These are phyloP conservation scores for Phytophthora melonis DNA, from an alignment of 352 stramenopile genomes.

Conservation along the genomic window DNA sequence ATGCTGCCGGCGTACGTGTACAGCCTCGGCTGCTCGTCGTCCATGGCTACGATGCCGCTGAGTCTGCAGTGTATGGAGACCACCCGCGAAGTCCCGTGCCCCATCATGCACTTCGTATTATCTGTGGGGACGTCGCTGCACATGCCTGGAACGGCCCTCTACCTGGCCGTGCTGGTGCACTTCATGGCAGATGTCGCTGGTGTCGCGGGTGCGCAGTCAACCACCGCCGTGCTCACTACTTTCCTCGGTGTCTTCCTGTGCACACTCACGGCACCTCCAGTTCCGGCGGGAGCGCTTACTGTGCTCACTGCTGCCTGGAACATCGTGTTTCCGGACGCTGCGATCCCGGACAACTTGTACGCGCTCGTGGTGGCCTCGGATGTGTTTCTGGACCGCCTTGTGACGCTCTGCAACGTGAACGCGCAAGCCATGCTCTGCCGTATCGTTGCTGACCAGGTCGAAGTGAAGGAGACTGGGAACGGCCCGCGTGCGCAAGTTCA, in stretches of 20 bases:
- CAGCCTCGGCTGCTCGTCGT: slow-evolving; percentile 78
- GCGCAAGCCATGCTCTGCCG: slow-evolving; percentile 76
- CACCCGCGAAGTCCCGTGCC: slow-evolving; percentile 59
- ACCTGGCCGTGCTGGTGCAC: slow-evolving; percentile 77
- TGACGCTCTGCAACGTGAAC: slow-evolving; percentile 83
- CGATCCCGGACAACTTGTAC: slow-evolving; percentile 68
- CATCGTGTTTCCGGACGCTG: slow-evolving; percentile 61
- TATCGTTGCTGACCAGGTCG: slow-evolving; percentile 76
- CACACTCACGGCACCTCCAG: slow-evolving; percentile 63
- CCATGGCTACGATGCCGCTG: slow-evolving; percentile 72
- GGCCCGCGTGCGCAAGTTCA: slow-evolving; percentile 22
- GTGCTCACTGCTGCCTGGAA: slow-evolving; percentile 81
- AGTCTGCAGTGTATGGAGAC: slow-evolving; percentile 71
- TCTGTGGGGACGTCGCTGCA: slow-evolving; percentile 71
- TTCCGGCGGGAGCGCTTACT: slow-evolving; percentile 65
- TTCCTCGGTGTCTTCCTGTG: slow-evolving; percentile 71
- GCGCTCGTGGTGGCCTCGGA: slow-evolving; percentile 73
- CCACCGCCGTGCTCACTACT: slow-evolving; percentile 52
- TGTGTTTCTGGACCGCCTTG: slow-evolving; percentile 76
- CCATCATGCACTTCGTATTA: slow-evolving; percentile 80
- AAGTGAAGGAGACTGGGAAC: slow-evolving; percentile 31
- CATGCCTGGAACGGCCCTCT: slow-evolving; percentile 83
- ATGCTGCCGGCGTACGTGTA: slow-evolving; percentile 79
- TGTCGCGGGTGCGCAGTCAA: slow-evolving; percentile 43
- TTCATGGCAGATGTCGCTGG: slow-evolving; percentile 74